Base-by-base conservation (phyloP, 345 rosid genomes). In the Psidium friedrichsthalianum region DNA sequence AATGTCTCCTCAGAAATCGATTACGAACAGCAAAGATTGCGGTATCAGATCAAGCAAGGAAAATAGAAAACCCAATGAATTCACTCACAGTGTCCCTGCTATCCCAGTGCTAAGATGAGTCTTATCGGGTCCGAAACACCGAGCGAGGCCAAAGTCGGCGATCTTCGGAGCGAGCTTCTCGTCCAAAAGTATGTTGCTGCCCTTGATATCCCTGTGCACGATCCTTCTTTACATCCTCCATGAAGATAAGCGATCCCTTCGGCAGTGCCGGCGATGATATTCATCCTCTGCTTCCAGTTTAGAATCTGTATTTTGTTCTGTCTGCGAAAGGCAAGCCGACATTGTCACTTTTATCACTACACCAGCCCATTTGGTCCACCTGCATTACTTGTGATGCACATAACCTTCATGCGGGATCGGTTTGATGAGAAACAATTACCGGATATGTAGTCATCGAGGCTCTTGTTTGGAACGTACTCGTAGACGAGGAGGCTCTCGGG, bases 401-500 rank as follows among this genome's bases (percentile, higher is more conserved):
- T 69, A 21, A 18, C 12, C 25, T 69, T 69, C 80, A 36, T 32
- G 80, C 32, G 6, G 25, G 40, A 69, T 69, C 3, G 7, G 47
- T 69, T 2, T 4, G 36, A 69, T 47, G 80, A 69, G 80, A 69
- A 69, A 36, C 80, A 69, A 69, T 69, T 69, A 69, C 80, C 80
- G 6, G 80, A 69, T 69, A 36, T 9, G 47, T 69, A 69, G 80
- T 32, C 80, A 84, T 95, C 95, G 1, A 96, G 95, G 88, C 98
- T 94, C 85, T 90, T 91, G 57, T 96, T 96, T 8, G 93, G 94
- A 61, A 93, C 93, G 86, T 93, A 95, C 86, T 96, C 98, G 52
- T 96, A 95, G 64, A 96, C 94, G n/a, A 96, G 92, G 88, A 95
- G 95, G 89, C 98, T 94, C 78, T 94, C 95, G 0, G 96, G 98